Conservation (phyloP, 768 basidiomycete genomes). For the Pleurotus tuber-regium region DNA sequence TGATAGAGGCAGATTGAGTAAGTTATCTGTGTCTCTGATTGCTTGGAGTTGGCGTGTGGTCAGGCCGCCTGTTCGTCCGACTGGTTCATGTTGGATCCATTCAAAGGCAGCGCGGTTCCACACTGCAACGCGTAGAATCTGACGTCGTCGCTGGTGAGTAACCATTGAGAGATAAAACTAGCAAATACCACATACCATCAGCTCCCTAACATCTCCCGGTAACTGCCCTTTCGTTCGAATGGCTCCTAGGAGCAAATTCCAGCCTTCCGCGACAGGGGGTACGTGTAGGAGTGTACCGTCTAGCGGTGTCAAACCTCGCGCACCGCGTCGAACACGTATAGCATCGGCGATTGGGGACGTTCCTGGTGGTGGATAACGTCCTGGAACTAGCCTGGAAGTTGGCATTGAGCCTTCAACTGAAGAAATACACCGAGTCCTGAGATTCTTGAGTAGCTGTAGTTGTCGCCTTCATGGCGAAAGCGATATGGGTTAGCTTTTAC, state of each 20-base stretch:
- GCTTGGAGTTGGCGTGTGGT: constrained; percentile 51
- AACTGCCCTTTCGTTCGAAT: constrained; percentile 46
- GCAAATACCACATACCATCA: constrained; percentile 40
- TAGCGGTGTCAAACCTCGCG: constrained; percentile 46
- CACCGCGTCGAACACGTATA: constrained; percentile 47
- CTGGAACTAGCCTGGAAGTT: constrained; percentile 40
- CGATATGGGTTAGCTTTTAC: too few species aligned
- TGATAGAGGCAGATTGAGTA: constrained; percentile 32
- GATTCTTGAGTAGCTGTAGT: too few species aligned
- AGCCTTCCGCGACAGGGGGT: constrained; percentile 47
- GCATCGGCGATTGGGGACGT: constrained; percentile 43
- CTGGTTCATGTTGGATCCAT: constrained; percentile 56
- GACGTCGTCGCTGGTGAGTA: neutral
- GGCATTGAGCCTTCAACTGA: too few species aligned
- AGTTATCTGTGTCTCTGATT: constrained; percentile 47
- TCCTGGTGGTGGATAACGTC: constrained; percentile 41
- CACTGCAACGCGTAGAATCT: constrained; percentile 53
- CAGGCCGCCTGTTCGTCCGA: constrained; percentile 49
- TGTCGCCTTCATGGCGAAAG: too few species aligned
- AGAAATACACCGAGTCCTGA: too few species aligned
- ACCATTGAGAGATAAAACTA: neutral
- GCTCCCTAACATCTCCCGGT: constrained; percentile 46
- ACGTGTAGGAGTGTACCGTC: constrained; percentile 49
- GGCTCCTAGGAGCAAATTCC: constrained; percentile 48
- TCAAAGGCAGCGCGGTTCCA: constrained; percentile 49